Base-by-base conservation (phyloP, 2,329 filamentous ascomycete species). In the Nigrospora sphaerica region DNA sequence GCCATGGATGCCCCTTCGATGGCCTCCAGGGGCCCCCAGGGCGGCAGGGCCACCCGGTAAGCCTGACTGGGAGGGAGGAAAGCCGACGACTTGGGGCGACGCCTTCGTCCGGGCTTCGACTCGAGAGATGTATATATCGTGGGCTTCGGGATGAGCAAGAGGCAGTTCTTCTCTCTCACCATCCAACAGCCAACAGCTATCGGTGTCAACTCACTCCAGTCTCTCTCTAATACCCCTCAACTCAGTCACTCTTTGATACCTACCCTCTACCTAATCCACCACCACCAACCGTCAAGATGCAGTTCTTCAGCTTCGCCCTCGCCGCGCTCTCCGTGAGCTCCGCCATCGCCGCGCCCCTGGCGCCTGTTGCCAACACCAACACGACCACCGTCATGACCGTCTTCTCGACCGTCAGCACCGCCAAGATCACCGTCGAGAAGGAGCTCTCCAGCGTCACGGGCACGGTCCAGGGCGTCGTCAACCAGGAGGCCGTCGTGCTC, bases 281-380 rank as follows among this genome's bases (percentile, higher is more conserved):
- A 45, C 49, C 32, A 32, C 37, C 46, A 44, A 50, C 49, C 47
- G 47, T 40, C 52, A 62, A 48, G 49, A 64, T 64, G 61, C 59
- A 60, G 55, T 62, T 63, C 60, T 51, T 55, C 46, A 62, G 47
- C 47, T 53, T 60, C 54, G 52, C 54, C 45, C 49, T 62, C 42
- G 57, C 57, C 49, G 60, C 60, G 49, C 51, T 63, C 48, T 57
- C 61, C 31, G 36, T 61, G 41, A 59, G 60, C 55, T 59, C 59
- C 50, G 58, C 60, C 52, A 42, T 62, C 44, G 60, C 60, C 35
- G 53, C 49, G 39, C 57, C 59, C 47, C 45, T 50, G 47, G 32
- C 40, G 38, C 33, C 49, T 7, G 46, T 36, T 35, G 46, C 50
- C 45, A 52, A 48, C 37, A 39, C 51, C 18, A 19, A 48, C 39